Evolutionary conservation across 306 rosid species (phyloP).

Genomic region (Fagus sylvatica): DNA sequence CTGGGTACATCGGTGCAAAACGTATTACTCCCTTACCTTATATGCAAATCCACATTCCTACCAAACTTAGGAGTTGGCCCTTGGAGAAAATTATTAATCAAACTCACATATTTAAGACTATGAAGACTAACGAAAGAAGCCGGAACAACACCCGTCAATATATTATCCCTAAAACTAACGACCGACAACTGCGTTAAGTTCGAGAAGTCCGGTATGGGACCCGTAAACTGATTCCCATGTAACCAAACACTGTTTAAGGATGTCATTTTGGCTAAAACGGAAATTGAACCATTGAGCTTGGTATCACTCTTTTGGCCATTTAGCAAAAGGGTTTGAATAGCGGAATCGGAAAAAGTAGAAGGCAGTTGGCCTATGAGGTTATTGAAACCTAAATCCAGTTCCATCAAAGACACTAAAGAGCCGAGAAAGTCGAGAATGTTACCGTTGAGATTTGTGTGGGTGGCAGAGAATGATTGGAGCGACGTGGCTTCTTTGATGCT

Average conservation of each 20-base stretch:
- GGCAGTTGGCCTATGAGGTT: slow-evolving; percentile 65
- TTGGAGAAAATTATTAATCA: slow-evolving; percentile 73
- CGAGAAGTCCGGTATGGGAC: slow-evolving; percentile 77
- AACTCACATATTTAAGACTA: slow-evolving; percentile 41
- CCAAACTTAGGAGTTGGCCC: slow-evolving; percentile 62
- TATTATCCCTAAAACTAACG: slow-evolving; percentile 63
- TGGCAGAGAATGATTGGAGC: slow-evolving; percentile 48
- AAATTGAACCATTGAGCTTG: slow-evolving; percentile 68
- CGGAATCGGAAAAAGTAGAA: slow-evolving; percentile 36
- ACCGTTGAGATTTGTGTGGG: slow-evolving; percentile 40
- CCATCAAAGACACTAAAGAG: slow-evolving; percentile 43
- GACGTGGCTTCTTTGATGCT: slow-evolving; percentile 32
- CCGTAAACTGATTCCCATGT: slow-evolving; percentile 59
- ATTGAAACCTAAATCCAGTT: slow-evolving; percentile 49
- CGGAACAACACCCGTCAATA: slow-evolving; percentile 77
- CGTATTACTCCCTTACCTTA: slow-evolving; percentile 36
- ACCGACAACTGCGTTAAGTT: slow-evolving; percentile 21
- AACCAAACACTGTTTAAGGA: slow-evolving; percentile 51
- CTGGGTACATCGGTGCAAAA: slow-evolving; percentile 48
- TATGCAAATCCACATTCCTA: slow-evolving; percentile 36
- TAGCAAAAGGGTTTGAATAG: slow-evolving; percentile 54
- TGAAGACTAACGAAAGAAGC: slow-evolving; percentile 43
- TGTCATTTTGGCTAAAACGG: slow-evolving; percentile 57
- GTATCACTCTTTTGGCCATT: slow-evolving; percentile 49
- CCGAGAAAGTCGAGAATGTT: slow-evolving; percentile 59